These are phyloP conservation scores for Neofusicoccum sp. DNA, from an alignment of 2,329 filamentous ascomycete genomes.

Conservation along the genomic window DNA sequence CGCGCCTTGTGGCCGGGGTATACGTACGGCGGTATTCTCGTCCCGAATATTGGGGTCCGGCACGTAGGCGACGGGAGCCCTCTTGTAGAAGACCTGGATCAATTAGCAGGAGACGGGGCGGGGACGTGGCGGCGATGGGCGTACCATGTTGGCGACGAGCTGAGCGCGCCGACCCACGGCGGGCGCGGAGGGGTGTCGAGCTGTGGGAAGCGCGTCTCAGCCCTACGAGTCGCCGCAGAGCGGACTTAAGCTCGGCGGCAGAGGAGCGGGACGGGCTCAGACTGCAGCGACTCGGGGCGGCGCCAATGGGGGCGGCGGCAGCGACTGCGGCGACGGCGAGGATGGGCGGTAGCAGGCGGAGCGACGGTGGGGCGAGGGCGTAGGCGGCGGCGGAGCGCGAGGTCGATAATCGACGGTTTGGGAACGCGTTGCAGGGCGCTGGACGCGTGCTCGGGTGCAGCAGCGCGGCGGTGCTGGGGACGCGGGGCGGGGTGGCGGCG, in stretches of 20 bases:
- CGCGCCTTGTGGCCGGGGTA: constrained; percentile 18
- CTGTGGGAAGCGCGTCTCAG: constrained; percentile 18
- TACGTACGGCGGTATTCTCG: constrained; percentile 78
- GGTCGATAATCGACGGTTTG: constrained; percentile 19
- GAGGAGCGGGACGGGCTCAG: neutral
- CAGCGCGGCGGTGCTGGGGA: neutral
- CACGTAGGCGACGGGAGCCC: constrained; percentile 87
- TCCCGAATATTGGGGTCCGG: constrained; percentile 72
- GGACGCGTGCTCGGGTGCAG: constrained; percentile 17
- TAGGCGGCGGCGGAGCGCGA: constrained; percentile 11
- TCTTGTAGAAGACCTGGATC: constrained; percentile 85
- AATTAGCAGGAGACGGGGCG: constrained; percentile 28
- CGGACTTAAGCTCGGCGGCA: constrained; percentile 21
- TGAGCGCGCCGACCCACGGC: constrained; percentile 8
- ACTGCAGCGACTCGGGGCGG: neutral
- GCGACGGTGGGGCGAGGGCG: constrained; percentile 21
- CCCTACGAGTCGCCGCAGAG: constrained; percentile 19
- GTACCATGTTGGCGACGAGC: constrained; percentile 37
- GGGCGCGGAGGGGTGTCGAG: neutral
- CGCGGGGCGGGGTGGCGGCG: constrained; percentile 30
- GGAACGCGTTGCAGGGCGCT: constrained; percentile 17
- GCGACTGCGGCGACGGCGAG: constrained; percentile 11
- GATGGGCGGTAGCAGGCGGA: constrained; percentile 20
- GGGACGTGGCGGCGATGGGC: constrained; percentile 6
- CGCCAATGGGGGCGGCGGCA: constrained; percentile 3